Percentiles rank a stretch among this genome's conserved stretches.
phyloP scores from a whole-genome alignment of 1,284 basidiomycete species.

The Fomitiporia mediterranea region DNA sequence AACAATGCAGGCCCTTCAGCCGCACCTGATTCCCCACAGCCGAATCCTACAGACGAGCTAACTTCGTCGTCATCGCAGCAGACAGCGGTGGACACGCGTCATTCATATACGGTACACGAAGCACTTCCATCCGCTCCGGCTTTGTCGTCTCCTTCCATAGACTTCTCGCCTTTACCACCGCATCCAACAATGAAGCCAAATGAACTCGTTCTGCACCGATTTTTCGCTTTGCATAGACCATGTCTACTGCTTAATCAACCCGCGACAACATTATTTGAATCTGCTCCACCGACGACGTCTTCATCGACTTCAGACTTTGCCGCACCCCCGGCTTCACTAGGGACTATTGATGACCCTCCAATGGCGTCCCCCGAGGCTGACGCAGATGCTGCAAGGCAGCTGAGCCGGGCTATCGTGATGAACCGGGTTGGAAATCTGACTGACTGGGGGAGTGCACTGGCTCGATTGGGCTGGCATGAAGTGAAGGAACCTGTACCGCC shows the following conservation, averaged over 20 bases:
- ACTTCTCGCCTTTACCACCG: conserved; percentile 22
- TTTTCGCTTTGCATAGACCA: conserved; percentile 73
- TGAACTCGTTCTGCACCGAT: conserved; percentile 72
- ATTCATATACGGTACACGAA: conserved; percentile 2
- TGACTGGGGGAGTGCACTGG: conserved; percentile 60
- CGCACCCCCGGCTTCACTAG: conserved; percentile 22
- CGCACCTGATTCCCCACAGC: conserved; percentile 23
- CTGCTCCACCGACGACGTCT: conserved; percentile 30
- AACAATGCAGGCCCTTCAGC: conserved; percentile 26
- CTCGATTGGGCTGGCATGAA: conserved; percentile 53
- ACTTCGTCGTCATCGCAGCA: conserved; percentile 21
- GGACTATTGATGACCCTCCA: conserved; percentile 43
- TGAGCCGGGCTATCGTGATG: conserved; percentile 63
- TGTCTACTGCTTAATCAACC: conserved; percentile 62
- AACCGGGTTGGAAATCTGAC: conserved; percentile 54
- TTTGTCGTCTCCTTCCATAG: conserved; percentile 5
- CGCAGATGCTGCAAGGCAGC: conserved; percentile 68
- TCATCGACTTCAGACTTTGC: conserved; percentile 13
- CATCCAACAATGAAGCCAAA: conserved; percentile 57
- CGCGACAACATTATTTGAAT: conserved; percentile 48
- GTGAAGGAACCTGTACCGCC: conserved; percentile 42
- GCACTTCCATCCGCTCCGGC: conserved; percentile 18
- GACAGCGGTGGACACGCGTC: conserved; percentile 3
- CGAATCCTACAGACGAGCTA: conserved; percentile 24
- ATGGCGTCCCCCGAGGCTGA: conserved; percentile 63